phyloP scores from a whole-genome alignment of 164 flowering plant species.

The Magnolia officinalis region DNA sequence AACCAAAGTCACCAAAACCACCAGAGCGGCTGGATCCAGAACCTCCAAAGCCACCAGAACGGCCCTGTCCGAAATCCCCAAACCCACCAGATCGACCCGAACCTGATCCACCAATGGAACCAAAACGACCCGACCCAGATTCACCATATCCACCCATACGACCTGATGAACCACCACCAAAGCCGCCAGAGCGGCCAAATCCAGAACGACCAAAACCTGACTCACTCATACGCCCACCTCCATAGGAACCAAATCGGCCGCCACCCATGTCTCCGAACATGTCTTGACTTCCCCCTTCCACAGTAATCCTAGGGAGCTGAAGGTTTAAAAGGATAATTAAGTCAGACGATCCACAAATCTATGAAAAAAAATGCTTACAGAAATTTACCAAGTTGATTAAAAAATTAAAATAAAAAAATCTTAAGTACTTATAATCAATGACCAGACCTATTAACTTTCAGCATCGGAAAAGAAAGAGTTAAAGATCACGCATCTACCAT shows the following conservation, averaged over 20 bases:
- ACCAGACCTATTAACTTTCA: neutral
- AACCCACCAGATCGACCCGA: constrained; percentile 34
- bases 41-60: constrained; percentile 22
- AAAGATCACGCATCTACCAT: no score
- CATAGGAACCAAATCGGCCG: constrained; percentile 34
- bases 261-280: constrained; percentile 40
- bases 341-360: neutral
- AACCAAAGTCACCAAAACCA: constrained; percentile 29
- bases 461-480: neutral
- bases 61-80: constrained; percentile 27
- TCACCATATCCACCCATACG: constrained; percentile 12
- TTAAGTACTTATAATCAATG: neutral
- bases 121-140: constrained; percentile 16
- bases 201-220: constrained; percentile 15
- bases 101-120: constrained; percentile 14
- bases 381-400: neutral
- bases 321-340: neutral
- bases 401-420: no score
- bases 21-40: constrained; percentile 13
- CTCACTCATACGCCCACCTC: constrained; percentile 28
- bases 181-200: constrained; percentile 13
- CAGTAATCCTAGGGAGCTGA: constrained; percentile 70
- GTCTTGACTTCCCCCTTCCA: constrained; percentile 35
- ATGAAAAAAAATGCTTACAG: neutral
- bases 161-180: constrained; percentile 11